Percentiles rank a stretch among this genome's conserved stretches.
Evolutionary conservation across 2,329 filamentous ascomycete genomes (phyloP).

Genomic region (Aspergillus sp.): DNA sequence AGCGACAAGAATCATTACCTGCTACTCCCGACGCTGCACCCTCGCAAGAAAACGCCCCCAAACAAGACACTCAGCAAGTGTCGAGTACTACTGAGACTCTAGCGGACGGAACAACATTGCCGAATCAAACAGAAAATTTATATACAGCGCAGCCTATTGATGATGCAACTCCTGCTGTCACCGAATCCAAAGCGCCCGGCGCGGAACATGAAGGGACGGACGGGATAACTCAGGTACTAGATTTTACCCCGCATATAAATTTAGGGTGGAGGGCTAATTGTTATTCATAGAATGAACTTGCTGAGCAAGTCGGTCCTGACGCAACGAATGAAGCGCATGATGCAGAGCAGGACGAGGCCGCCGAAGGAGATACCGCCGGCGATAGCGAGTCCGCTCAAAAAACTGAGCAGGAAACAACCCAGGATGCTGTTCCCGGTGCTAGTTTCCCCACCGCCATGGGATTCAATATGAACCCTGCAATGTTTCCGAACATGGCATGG

Average conservation of each 20-base stretch:
- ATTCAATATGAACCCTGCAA: constrained; percentile 47
- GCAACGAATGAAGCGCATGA: constrained; percentile 9
- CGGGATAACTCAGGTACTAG: constrained; percentile 21
- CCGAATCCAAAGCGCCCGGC: constrained; percentile 7
- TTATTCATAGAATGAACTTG: constrained; percentile 15
- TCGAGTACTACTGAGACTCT: constrained; percentile 17
- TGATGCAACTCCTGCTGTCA: constrained; percentile 4
- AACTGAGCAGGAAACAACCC: constrained; percentile 16
- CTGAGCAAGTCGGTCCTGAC: constrained; percentile 11
- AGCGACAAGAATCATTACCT: constrained; percentile 44
- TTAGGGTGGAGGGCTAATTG: neutral
- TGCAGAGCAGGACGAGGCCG: constrained; percentile 11
- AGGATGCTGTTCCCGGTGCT: constrained; percentile 10
- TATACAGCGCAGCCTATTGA: constrained; percentile 17
- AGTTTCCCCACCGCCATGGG: constrained; percentile 32
- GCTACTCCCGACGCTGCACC: constrained; percentile 27
- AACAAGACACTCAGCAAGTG: constrained; percentile 14
- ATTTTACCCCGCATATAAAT: too few species aligned
- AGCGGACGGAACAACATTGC: constrained; percentile 6
- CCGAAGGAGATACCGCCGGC: constrained; percentile 21
- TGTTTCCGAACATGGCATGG: constrained; percentile 60
- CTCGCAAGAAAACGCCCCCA: constrained; percentile 17
- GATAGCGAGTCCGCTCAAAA: constrained; percentile 11
- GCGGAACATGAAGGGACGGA: constrained; percentile 2
- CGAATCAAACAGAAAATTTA: constrained; percentile 12